Evolutionary conservation across 306 rosid species (phyloP), one percentile per base, ranked within the genome.

Genomic region (Dalbergia cochinchinensis): DNA sequence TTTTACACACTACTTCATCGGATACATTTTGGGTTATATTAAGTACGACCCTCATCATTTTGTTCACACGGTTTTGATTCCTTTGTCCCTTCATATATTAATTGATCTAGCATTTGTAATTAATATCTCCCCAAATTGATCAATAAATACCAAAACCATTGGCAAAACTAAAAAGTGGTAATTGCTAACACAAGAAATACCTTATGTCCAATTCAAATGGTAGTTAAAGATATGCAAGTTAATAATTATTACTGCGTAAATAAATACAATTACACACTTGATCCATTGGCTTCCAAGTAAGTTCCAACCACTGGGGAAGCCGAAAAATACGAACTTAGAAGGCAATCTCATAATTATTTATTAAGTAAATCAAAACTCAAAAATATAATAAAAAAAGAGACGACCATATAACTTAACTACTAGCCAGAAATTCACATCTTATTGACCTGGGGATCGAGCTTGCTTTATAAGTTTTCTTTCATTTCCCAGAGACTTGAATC

Each of bases 301-400:
- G 31, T 26, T 26, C 31, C 59, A 67, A 22, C 16, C 18, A 47
- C 22, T 47, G n/a, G 20, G 10, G n/a, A 53, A n/a, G n/a, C 63
- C 64, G n/a, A 16, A 31, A 71, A 33, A 33, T 53, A 35, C 61
- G 11, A 47, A 71, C 65, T 71, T 34, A 31, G 10, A 71, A 71
- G 53, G 16, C 63, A 33, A 31, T 14, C 62, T 53, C 64, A 8
- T 0, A 34, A 33, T 55, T 9, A 15, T 71, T 31, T 15, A 3
- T 31, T 15, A 3, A 22, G 48, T n/a, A 16, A n/a, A 55, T 26
- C 8, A 61, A 61, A 34, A 61, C 54, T 14, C 42, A 31, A 26
- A 34, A 26, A 61, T 5, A 15, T 3, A 10, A 0, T 8, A 48
- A 48, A 48, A 48, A 48, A 48, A 13, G n/a, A 63, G 33, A 6